These are phyloP conservation scores for Aspergillus tanneri DNA, from an alignment of 2,329 filamentous ascomycete species.

Conservation along the genomic window DNA sequence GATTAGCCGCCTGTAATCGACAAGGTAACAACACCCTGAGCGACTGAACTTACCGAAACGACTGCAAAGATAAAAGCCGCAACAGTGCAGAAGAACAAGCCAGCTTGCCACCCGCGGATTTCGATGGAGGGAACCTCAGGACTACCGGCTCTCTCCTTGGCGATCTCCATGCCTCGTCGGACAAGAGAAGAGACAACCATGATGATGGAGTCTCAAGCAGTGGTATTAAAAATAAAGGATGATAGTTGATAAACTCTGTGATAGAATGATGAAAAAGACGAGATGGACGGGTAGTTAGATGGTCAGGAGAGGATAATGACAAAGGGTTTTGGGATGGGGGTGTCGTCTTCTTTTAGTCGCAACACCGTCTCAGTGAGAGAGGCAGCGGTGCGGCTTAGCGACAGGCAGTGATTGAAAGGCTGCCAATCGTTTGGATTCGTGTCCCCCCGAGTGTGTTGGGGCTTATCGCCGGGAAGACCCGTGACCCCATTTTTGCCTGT, in stretches of 20 bases:
- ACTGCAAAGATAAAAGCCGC: constrained; percentile 25
- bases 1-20: not conserved
- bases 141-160: constrained; percentile 14
- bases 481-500: no score
- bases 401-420: not conserved
- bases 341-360: no score
- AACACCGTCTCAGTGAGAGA: no score
- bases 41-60: constrained; percentile 28
- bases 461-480: not conserved
- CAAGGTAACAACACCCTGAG: no score
- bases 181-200: constrained; percentile 36
- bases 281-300: constrained; percentile 8
- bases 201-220: not conserved
- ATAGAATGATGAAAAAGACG: constrained; percentile 2
- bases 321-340: not conserved
- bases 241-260: not conserved
- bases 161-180: constrained; percentile 39
- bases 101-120: constrained; percentile 27
- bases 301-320: not conserved
- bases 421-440: not conserved
- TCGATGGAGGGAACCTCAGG: constrained; percentile 13
- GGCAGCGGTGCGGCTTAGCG: constrained; percentile 15
- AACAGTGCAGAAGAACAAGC: constrained; percentile 30
- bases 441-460: not conserved
- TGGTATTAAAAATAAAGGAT: not conserved